Percentiles rank a stretch among this genome's conserved stretches.
phyloP scores from a whole-genome alignment of 2,329 filamentous ascomycete species.

The Aspergillus pseudotamarii region DNA sequence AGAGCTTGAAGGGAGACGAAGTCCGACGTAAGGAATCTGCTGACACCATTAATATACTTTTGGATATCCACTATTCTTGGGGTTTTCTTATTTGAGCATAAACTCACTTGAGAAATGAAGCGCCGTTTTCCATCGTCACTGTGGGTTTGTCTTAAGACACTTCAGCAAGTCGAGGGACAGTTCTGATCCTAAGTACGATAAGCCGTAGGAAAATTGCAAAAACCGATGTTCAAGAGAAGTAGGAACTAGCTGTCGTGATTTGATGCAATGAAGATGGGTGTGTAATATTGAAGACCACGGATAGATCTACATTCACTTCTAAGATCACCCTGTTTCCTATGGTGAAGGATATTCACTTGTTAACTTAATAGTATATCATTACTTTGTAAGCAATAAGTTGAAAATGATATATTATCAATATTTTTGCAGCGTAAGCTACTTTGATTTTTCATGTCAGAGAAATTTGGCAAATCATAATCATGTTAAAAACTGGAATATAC shows the following conservation, averaged over 20 bases:
- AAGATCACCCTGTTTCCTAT: not conserved
- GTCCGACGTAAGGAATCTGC: constrained; percentile 2
- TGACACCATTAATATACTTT: not conserved
- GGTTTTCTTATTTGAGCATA: not conserved
- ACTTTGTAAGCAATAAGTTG: not conserved
- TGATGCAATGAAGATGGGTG: not conserved
- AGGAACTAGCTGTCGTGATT: not conserved
- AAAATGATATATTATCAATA: not conserved
- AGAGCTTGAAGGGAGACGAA: not conserved
- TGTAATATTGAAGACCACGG: not conserved
- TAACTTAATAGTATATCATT: not conserved
- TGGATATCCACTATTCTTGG: not conserved
- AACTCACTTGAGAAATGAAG: not conserved
- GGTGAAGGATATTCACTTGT: not conserved
- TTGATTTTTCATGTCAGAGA: not conserved
- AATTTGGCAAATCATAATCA: not conserved
- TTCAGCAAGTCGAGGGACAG: not conserved
- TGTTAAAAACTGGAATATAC: not conserved
- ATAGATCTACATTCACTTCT: not conserved
- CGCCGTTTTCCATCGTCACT: not conserved
- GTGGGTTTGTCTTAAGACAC: not conserved
- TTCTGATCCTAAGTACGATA: not conserved
- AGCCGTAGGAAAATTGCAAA: not conserved
- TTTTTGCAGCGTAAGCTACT: not conserved
- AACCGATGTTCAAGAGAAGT: not conserved